A percentile compares a stretch with the other conserved stretches of the same genome.
Evolutionary conservation across 306 rosid species (phyloP).

Genomic region (Adenanthera pavonina): DNA sequence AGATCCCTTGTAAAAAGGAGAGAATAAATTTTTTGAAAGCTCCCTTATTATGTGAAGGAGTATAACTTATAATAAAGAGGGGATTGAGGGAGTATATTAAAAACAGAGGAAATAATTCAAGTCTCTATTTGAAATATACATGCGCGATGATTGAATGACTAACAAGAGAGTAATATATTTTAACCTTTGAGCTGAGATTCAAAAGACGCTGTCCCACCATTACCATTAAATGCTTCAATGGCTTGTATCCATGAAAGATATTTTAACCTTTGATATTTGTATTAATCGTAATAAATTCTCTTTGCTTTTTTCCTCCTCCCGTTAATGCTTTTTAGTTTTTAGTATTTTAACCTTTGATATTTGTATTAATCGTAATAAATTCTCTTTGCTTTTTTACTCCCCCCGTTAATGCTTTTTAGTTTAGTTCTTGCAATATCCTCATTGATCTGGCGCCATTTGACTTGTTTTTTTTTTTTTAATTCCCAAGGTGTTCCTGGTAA

Average conservation of each 20-base stretch:
- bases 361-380: background rate
- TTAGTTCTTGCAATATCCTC: background rate
- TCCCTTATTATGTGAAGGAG: too few species aligned
- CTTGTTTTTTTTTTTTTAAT: too few species aligned
- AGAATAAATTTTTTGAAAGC: too few species aligned
- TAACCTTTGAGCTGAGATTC: background rate
- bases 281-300: background rate
- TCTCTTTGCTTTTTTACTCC: constrained; percentile 8
- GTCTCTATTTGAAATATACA: background rate
- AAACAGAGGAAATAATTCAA: too few species aligned
- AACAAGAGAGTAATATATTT: background rate
- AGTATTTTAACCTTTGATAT: too few species aligned
- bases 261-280: background rate
- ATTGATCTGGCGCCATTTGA: background rate
- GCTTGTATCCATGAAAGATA: background rate
- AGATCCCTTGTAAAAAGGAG: too few species aligned
- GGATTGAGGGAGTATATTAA: too few species aligned
- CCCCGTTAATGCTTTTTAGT: constrained; percentile 12
- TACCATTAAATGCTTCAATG: background rate
- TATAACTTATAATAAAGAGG: too few species aligned
- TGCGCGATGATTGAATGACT: background rate
- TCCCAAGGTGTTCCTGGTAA: background rate
- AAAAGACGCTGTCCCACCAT: background rate
- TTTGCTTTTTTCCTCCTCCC: constrained; percentile 14
- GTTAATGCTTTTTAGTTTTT: background rate